Percentiles rank a stretch among this genome's conserved stretches.
phyloP scores from a whole-genome alignment of 352 stramenopile genomes.

The Phytophthora megakarya region DNA sequence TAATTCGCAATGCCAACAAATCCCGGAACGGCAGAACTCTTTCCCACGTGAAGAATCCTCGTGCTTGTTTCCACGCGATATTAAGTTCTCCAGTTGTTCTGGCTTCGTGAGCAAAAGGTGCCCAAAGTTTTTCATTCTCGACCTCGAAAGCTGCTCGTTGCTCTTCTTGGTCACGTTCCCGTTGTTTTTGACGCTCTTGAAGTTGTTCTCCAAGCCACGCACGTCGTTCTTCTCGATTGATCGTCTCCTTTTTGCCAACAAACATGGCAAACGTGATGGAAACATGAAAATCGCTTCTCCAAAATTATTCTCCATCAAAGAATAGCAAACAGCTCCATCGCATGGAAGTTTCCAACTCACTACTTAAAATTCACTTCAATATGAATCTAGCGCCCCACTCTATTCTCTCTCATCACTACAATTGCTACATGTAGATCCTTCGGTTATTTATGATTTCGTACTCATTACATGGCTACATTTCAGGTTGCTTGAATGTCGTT shows the following conservation, averaged over 20 bases:
- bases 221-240: constrained; percentile 38
- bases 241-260: background rate
- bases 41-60: constrained; percentile 59
- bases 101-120: constrained; percentile 44
- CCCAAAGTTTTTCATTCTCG: constrained; percentile 52
- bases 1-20: constrained; percentile 60
- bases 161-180: constrained; percentile 39
- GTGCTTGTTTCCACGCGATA: constrained; percentile 64
- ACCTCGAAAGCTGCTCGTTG: constrained; percentile 35
- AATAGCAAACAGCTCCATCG: constrained; percentile 1
- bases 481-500: too few relatives aligned
- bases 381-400: background rate
- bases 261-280: constrained; percentile 4
- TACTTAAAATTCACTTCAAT: background rate
- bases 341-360: constrained; percentile 1
- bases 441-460: too few relatives aligned
- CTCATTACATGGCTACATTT: too few relatives aligned
- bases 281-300: background rate
- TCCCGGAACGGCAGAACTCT: constrained; percentile 48
- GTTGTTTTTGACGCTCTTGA: constrained; percentile 45
- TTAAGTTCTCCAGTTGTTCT: constrained; percentile 61
- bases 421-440: too few relatives aligned
- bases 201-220: constrained; percentile 58
- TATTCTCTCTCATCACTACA: background rate
- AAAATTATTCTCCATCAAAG: too few relatives aligned